These are phyloP conservation scores for Parathielavia hyrcaniae DNA, from an alignment of 495 filamentous ascomycete genomes.

Conservation along the genomic window DNA sequence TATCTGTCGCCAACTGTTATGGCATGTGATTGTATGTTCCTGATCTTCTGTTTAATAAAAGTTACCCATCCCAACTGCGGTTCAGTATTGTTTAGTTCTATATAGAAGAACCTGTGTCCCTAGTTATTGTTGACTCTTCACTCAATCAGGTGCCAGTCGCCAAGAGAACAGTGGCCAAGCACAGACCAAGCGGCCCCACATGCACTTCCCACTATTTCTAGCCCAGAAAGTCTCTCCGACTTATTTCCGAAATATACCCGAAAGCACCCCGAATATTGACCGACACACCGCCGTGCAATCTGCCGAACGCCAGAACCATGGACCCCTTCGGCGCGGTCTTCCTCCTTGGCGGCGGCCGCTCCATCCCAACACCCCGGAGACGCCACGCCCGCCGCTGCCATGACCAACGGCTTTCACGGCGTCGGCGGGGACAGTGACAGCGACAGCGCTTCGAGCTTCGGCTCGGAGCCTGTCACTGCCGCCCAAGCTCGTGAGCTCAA, in stretches of 20 bases:
- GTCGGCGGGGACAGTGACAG: not conserved
- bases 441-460: not conserved
- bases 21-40: too few relatives aligned
- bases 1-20: too few relatives aligned
- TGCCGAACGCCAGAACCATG: constrained; percentile 11
- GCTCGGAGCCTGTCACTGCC: not conserved
- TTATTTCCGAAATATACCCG: not conserved
- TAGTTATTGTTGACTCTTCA: too few relatives aligned
- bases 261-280: not conserved
- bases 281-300: not conserved
- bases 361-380: not conserved
- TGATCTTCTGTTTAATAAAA: too few relatives aligned
- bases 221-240: not conserved
- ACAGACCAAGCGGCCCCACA: too few relatives aligned
- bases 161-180: too few relatives aligned
- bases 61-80: too few relatives aligned
- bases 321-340: not conserved
- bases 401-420: constrained; percentile 1
- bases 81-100: too few relatives aligned
- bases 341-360: not conserved
- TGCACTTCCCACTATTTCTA: too few relatives aligned
- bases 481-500: constrained; percentile 2
- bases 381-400: not conserved
- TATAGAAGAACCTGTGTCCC: too few relatives aligned
- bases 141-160: too few relatives aligned